phyloP scores from a whole-genome alignment of 495 filamentous ascomycete genomes.

The Xylaria venustula region DNA sequence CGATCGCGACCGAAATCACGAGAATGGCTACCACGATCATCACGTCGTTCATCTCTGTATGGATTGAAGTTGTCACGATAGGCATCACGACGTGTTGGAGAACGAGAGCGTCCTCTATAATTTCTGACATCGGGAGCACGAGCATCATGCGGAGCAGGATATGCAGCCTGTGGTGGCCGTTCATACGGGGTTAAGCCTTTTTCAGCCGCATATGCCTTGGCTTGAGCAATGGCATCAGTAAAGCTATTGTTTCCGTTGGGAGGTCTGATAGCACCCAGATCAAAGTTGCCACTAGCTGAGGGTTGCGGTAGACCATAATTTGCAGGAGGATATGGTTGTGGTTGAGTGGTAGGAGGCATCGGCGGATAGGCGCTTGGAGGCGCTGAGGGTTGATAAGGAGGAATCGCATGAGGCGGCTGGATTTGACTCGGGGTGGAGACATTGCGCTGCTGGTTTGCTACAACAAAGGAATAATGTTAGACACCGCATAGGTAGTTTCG shows the following conservation, averaged over 20 bases:
- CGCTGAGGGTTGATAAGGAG: constrained; percentile 36
- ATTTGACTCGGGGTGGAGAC: constrained; percentile 34
- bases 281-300: constrained; percentile 64
- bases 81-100: constrained; percentile 58
- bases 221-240: constrained; percentile 70
- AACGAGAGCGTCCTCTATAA: constrained; percentile 66
- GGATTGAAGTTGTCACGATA: constrained; percentile 73
- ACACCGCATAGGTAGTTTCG: too few relatives aligned
- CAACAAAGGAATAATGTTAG: constrained; percentile 7
- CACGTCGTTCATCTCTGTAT: constrained; percentile 74
- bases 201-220: constrained; percentile 68
- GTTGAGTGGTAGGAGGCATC: constrained; percentile 35
- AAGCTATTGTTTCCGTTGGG: constrained; percentile 70
- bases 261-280: constrained; percentile 72
- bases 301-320: constrained; percentile 64
- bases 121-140: constrained; percentile 42
- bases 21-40: constrained; percentile 51
- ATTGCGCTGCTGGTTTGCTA: constrained; percentile 32
- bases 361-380: constrained; percentile 23
- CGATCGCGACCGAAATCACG: constrained; percentile 62
- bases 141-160: constrained; percentile 34
- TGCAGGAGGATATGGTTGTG: constrained; percentile 36
- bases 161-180: constrained; percentile 37
- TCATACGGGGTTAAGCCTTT: constrained; percentile 61
- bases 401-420: constrained; percentile 37